These are phyloP conservation scores for Yamagishiella unicocca DNA, from an alignment of 139 green algal genomes.

Conservation along the genomic window DNA sequence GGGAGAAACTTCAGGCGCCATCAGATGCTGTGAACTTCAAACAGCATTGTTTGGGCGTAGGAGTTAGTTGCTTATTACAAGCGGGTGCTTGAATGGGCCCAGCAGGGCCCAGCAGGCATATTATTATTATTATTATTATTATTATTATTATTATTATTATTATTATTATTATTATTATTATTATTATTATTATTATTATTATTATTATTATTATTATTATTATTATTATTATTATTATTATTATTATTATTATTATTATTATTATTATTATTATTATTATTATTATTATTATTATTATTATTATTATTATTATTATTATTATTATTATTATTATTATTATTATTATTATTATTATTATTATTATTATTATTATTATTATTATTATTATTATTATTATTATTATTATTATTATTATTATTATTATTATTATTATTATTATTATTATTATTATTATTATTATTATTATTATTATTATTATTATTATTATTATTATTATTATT, in stretches of 20 bases:
- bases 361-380: conserved; percentile 1
- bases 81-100: no score
- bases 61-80: no score
- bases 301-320: conserved; percentile 1
- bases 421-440: conserved; percentile 1
- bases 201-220: conserved; percentile 1
- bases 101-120: not conserved
- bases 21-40: no score
- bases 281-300: conserved; percentile 1
- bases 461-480: no score
- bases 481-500: no score
- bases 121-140: conserved; percentile 1
- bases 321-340: conserved; percentile 1
- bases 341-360: conserved; percentile 1
- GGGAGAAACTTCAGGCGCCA: no score
- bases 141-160: conserved; percentile 1
- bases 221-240: conserved; percentile 1
- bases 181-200: conserved; percentile 1
- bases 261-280: conserved; percentile 1
- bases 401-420: conserved; percentile 1
- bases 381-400: conserved; percentile 1
- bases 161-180: conserved; percentile 1
- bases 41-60: no score
- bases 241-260: conserved; percentile 1
- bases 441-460: no score